phyloP scores from a whole-genome alignment of 1,139 yeast genomes.

The Yamadazyma oceani region DNA sequence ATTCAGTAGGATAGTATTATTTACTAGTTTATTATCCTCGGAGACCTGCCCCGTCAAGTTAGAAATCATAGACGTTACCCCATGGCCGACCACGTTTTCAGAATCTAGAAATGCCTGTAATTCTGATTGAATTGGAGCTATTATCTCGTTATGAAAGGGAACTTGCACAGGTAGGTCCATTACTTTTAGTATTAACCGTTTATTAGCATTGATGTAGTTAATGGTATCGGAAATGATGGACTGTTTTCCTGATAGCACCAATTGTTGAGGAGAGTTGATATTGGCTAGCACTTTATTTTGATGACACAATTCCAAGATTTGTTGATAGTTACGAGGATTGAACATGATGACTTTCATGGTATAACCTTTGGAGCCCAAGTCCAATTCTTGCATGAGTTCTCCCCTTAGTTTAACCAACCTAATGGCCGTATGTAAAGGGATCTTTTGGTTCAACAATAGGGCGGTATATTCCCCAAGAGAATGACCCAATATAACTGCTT shows the following conservation, averaged over 20 bases:
- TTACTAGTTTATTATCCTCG: conserved; percentile 5
- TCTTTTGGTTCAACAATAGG: conserved; percentile 39
- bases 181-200: conserved; percentile 8
- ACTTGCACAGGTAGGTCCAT: conserved; percentile 46
- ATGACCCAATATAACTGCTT: conserved; percentile 49
- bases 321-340: conserved; percentile 18
- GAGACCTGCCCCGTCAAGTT: conserved; percentile 33
- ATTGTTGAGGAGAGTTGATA: conserved; percentile 41
- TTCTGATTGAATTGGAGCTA: conserved; percentile 37
- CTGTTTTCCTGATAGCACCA: conserved; percentile 46
- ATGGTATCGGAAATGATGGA: conserved; percentile 21
- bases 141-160: conserved; percentile 51
- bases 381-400: conserved; percentile 45
- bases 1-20: conserved; percentile 34
- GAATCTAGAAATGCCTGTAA: conserved; percentile 18
- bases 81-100: conserved; percentile 10
- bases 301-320: conserved; percentile 21
- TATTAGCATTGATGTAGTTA: conserved; percentile 17
- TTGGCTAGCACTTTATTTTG: conserved; percentile 36
- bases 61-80: conserved; percentile 31
- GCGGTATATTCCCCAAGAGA: conserved; percentile 63
- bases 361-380: conserved; percentile 21
- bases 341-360: conserved; percentile 43
- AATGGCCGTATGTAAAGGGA: conserved; percentile 44
- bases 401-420: conserved; percentile 53